Evolutionary conservation across 106 monocot genomes (phyloP), one percentile per base, ranked within the genome.

Genomic region (Allium cepa): DNA sequence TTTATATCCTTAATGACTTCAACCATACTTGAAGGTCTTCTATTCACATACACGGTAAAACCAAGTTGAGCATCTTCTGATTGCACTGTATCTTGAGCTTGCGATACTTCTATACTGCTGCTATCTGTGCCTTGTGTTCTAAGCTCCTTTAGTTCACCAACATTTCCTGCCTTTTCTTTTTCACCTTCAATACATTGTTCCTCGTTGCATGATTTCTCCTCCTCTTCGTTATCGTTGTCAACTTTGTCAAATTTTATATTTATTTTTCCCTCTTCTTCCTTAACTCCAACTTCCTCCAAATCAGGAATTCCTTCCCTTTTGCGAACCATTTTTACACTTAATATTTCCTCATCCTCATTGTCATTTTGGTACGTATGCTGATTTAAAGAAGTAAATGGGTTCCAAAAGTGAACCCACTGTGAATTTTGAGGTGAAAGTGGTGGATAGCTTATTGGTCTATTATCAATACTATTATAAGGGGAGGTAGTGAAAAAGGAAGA

Each of bases 11-110:
- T 83, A 74, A 99, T 85, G 53, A 90, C 90, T 63, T 99, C 87
- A 45, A 77, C 58, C 79, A 93, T 81, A 67, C 87, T 90, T 16
- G 75, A 49, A 49, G 93, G 99, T 62, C 79, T 83, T 71, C 93
- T 48, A 64, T 99, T 88, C 46, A 93, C 65, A 68, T 87, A 99
- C 10, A 93, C 92, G 3, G 87, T 99, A 58, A 93, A 99, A 47
- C 85, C 99, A 36, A 36, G 36, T 4, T 85, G 92, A 11, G 85
- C 83, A 68, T 70, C 68, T 69, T 82, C 80, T 63, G 69, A 62
- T 45, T 79, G 79, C 45, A 72, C 69, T 18, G 61, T 69, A 47
- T 60, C 73, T 28, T 16, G 52, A 46, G 58, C 28, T 61, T 78
- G 75, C 58, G 81, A 69, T 47, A 61, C 69, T 60, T 69, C 50